Evolutionary conservation across 805 yeast genomes (phyloP).

Genomic region (Isabelozyma pseudorhagii): DNA sequence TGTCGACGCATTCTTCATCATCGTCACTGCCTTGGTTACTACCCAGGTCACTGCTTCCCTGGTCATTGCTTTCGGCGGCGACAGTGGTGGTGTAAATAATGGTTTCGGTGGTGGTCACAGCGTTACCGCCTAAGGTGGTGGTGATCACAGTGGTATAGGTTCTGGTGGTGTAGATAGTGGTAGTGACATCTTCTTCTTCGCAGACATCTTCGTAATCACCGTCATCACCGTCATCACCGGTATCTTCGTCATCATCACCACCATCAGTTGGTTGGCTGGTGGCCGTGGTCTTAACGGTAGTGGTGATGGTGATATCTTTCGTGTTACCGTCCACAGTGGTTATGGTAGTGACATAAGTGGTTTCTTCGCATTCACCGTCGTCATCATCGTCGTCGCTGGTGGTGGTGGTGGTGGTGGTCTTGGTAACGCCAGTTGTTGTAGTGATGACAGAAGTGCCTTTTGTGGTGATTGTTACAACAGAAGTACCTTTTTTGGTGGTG

Average conservation of each 20-base stretch:
- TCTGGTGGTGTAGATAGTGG: conserved; percentile 4
- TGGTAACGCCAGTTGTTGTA: too few relatives aligned
- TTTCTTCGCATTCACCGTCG: conserved; percentile 8
- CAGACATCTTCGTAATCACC: conserved; percentile 7
- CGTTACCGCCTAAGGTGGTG: background rate
- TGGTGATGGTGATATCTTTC: conserved; percentile 4
- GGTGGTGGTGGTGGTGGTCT: too few relatives aligned
- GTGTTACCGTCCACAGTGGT: conserved; percentile 2
- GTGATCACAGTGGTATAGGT: conserved; percentile 1
- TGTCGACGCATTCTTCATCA: conserved; percentile 7
- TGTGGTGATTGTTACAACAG: background rate
- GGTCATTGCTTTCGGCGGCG: background rate
- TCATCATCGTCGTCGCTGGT: conserved; percentile 8
- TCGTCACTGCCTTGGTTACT: background rate
- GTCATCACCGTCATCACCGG: conserved; percentile 11
- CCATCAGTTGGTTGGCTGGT: conserved; percentile 1
- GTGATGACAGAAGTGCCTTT: too few relatives aligned
- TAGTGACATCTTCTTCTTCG: conserved; percentile 2
- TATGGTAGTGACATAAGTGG: conserved; percentile 3
- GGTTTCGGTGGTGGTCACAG: conserved; percentile 3
- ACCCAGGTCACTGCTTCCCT: background rate
- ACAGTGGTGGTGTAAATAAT: conserved; percentile 1
- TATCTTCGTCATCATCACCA: conserved; percentile 1
- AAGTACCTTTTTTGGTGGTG: too few relatives aligned
- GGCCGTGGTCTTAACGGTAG: background rate